A percentile compares a stretch with the other conserved stretches of the same genome.
These are phyloP conservation scores for Trichoderma endophyticum DNA, from an alignment of 2,329 filamentous ascomycete genomes.

Conservation along the genomic window DNA sequence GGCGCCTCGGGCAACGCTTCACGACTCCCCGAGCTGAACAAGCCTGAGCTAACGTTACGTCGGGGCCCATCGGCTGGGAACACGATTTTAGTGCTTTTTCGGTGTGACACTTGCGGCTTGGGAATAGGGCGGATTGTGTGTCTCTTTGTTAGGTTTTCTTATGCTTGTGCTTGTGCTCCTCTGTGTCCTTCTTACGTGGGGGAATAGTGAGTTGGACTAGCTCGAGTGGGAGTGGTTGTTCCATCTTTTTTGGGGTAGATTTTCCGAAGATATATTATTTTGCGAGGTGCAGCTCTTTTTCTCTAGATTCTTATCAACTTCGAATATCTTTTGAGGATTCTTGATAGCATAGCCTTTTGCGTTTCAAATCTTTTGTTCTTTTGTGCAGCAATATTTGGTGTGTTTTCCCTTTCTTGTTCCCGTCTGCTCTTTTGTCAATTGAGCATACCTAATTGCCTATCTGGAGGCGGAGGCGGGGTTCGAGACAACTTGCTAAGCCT, in stretches of 20 bases:
- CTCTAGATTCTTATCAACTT: background rate
- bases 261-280: background rate
- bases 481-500: background rate
- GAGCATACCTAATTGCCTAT: background rate
- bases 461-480: background rate
- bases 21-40: background rate
- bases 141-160: background rate
- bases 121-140: background rate
- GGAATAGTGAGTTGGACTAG: background rate
- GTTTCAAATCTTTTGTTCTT: background rate
- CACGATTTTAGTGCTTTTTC: background rate
- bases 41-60: constrained; percentile 8
- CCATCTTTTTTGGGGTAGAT: background rate
- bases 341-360: background rate
- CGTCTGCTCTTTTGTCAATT: background rate
- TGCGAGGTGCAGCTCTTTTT: background rate
- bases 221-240: background rate
- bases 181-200: background rate
- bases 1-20: background rate
- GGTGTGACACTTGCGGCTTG: background rate
- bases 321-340: background rate
- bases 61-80: background rate
- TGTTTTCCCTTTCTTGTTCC: background rate
- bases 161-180: background rate
- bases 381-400: background rate